Evolutionary conservation across 2,329 filamentous ascomycete genomes (phyloP).

Genomic region (Arthrocladium fulminans): DNA sequence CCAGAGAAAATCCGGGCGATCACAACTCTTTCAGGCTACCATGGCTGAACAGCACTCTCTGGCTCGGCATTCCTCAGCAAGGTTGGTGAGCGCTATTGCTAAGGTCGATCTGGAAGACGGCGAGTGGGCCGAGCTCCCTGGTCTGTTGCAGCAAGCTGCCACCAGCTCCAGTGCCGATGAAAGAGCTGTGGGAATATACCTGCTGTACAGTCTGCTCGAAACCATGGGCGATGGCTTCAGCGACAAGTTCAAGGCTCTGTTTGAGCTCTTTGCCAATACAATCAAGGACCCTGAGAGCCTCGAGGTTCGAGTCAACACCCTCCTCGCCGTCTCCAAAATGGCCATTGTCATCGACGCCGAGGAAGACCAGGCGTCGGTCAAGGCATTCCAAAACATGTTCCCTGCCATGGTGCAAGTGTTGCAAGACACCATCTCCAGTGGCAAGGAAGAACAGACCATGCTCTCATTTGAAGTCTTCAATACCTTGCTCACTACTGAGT

Average conservation of each 20-base stretch:
- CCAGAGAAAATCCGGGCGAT: slow-evolving; percentile 71
- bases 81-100: slow-evolving; percentile 79
- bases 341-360: slow-evolving; percentile 82
- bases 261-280: slow-evolving; percentile 74
- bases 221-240: slow-evolving; percentile 75
- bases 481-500: slow-evolving; percentile 83
- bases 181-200: slow-evolving; percentile 84
- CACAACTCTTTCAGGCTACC: slow-evolving; percentile 74
- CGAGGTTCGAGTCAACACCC: slow-evolving; percentile 89
- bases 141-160: slow-evolving; percentile 68
- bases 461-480: slow-evolving; percentile 96
- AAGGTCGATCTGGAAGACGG: slow-evolving; percentile 78
- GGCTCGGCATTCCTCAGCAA: slow-evolving; percentile 76
- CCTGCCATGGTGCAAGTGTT: slow-evolving; percentile 84
- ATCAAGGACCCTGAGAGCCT: slow-evolving; percentile 84
- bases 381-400: slow-evolving; percentile 68
- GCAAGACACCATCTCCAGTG: slow-evolving; percentile 68
- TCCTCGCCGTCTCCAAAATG: slow-evolving; percentile 79
- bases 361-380: slow-evolving; percentile 65
- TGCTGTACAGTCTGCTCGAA: slow-evolving; percentile 86
- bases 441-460: slow-evolving; percentile 80
- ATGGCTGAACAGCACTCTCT: slow-evolving; percentile 68
- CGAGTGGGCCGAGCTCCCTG: slow-evolving; percentile 74
- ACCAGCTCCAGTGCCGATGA: slow-evolving; percentile 66
- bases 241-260: slow-evolving; percentile 69